Percentiles rank a stretch among this genome's conserved stretches.
These are phyloP conservation scores for Pseudoscleropodium purum DNA, from an alignment of 225 moss, liverwort and hornwort genomes.

Conservation along the genomic window DNA sequence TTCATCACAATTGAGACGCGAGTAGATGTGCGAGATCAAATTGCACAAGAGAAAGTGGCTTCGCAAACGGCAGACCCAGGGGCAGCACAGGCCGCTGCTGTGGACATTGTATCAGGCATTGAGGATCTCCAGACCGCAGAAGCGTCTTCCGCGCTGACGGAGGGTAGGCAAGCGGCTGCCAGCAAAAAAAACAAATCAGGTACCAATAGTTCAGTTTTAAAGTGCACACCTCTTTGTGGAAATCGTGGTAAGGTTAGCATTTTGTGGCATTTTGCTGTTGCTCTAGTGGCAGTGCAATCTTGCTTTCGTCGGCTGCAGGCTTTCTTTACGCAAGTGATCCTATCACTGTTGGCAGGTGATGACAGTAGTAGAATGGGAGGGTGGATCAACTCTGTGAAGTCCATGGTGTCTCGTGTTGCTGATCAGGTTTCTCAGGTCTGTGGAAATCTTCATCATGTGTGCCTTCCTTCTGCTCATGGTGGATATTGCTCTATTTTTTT, in stretches of 20 bases:
- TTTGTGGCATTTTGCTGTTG: neutral
- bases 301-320: neutral
- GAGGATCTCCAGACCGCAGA: slow-evolving; percentile 48
- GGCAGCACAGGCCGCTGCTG: slow-evolving; percentile 51
- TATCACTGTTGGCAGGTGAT: slow-evolving; percentile 29
- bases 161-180: slow-evolving; percentile 24
- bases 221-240: neutral
- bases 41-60: slow-evolving; percentile 75
- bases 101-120: slow-evolving; percentile 47
- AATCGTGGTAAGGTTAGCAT: neutral
- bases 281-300: neutral
- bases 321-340: neutral
- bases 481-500: neutral
- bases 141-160: slow-evolving; percentile 1
- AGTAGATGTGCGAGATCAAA: slow-evolving; percentile 81
- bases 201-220: slow-evolving; percentile 1
- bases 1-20: slow-evolving; percentile 84
- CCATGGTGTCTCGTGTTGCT: slow-evolving; percentile 88
- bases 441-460: neutral
- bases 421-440: slow-evolving; percentile 93
- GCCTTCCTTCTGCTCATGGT: neutral
- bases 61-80: slow-evolving; percentile 52
- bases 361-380: slow-evolving; percentile 61
- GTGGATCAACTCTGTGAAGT: slow-evolving; percentile 76
- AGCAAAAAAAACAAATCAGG: slow-evolving; percentile 51